A percentile compares a stretch with the other conserved stretches of the same genome.
Conservation (phyloP, 192 early-diverging fungal species). For the Coemansia sp. region DNA sequence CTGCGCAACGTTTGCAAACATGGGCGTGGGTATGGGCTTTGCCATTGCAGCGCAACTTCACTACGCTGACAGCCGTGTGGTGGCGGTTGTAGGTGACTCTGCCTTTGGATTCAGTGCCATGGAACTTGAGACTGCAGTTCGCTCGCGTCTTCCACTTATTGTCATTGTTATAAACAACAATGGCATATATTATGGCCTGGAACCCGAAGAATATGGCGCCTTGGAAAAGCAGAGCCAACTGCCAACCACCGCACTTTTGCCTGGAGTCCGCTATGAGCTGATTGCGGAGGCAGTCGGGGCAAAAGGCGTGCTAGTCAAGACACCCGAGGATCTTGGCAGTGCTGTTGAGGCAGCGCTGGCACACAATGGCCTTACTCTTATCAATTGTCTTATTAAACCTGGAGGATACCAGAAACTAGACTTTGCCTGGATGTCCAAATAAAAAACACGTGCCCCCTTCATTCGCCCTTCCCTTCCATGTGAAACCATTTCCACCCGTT, state of each 20-base stretch:
- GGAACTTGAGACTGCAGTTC: conserved; percentile 72
- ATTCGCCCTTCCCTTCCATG: neutral
- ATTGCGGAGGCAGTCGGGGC: conserved; percentile 68
- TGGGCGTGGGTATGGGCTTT: conserved; percentile 79
- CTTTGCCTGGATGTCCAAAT: conserved; percentile 57
- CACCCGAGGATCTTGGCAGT: conserved; percentile 56
- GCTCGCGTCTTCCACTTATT: conserved; percentile 61
- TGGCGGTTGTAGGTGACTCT: conserved; percentile 71
- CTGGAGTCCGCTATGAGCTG: conserved; percentile 67
- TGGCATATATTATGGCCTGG: conserved; percentile 72
- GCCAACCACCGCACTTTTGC: conserved; percentile 64
- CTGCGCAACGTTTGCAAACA: conserved; percentile 72
- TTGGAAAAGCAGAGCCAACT: conserved; percentile 39
- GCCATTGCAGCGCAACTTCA: conserved; percentile 66
- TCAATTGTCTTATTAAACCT: conserved; percentile 68
- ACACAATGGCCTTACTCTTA: conserved; percentile 56
- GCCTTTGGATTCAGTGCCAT: conserved; percentile 80
- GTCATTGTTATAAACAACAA: conserved; percentile 80
- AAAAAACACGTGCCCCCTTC: neutral
- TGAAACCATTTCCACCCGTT: neutral
- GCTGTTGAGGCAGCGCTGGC: conserved; percentile 56
- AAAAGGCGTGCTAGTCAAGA: conserved; percentile 59
- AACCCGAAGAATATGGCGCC: conserved; percentile 48
- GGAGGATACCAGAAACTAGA: conserved; percentile 61
- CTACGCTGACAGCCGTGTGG: conserved; percentile 55